Evolutionary conservation across 106 monocot species (phyloP).

Genomic region (Phalaenopsis aphrodite): DNA sequence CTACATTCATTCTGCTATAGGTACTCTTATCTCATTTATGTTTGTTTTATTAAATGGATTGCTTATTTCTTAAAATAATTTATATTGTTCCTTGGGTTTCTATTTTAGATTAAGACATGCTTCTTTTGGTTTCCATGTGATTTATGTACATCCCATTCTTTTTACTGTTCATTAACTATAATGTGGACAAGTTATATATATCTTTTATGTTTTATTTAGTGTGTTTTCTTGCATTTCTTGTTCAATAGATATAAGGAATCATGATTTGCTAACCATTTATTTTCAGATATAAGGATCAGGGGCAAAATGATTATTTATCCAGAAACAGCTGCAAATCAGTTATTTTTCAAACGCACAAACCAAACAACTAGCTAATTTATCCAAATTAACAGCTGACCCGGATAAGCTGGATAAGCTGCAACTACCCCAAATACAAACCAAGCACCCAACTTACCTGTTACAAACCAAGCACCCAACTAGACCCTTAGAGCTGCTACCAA

Average conservation of each 20-base stretch:
- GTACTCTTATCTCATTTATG: constrained; percentile 20
- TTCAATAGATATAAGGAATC: background rate
- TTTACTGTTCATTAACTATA: background rate
- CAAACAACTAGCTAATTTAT: no score
- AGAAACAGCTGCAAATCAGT: no score
- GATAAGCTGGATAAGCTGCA: no score
- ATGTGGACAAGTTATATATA: background rate
- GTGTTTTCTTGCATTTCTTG: background rate
- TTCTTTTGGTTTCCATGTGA: constrained; percentile 6
- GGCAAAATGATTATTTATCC: no score
- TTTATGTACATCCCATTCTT: background rate
- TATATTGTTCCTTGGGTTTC: background rate
- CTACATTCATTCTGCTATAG: constrained; percentile 90
- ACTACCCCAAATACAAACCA: no score
- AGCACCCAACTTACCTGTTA: no score
- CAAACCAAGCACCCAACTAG: no score
- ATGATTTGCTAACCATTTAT: background rate
- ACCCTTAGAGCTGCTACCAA: no score
- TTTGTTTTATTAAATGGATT: background rate
- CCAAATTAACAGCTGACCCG: no score
- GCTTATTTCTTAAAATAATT: background rate
- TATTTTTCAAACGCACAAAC: no score
- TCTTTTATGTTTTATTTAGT: background rate
- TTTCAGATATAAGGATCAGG: no score
- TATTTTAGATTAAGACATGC: background rate